Conservation (phyloP, 1,139 yeast genomes). For the Hanseniaspora uvarum region DNA sequence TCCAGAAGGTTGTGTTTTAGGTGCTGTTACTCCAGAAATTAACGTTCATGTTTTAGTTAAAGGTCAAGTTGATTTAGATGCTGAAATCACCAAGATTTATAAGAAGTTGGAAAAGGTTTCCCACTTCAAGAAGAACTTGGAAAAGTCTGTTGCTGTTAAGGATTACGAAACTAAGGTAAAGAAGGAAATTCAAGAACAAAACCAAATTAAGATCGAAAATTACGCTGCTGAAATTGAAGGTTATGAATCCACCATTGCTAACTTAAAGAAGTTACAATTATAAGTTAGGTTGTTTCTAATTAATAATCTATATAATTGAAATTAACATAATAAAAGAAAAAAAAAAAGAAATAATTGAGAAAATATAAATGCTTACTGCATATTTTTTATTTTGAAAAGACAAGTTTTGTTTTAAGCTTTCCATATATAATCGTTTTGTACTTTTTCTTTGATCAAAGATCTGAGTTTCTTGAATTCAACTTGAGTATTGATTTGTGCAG, state of each 20-base stretch:
- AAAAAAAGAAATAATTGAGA: not conserved
- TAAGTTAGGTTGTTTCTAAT: slow-evolving; percentile 26
- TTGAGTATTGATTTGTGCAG: slow-evolving; percentile 20
- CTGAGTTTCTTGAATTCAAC: slow-evolving; percentile 38
- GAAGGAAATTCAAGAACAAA: slow-evolving; percentile 68
- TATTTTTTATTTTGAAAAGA: not conserved
- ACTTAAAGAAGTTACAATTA: slow-evolving; percentile 62
- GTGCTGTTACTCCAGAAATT: slow-evolving; percentile 67
- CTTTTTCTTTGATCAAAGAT: slow-evolving; percentile 39
- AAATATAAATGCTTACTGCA: not conserved
- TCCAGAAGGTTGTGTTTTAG: slow-evolving; percentile 85
- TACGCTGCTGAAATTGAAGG: slow-evolving; percentile 80
- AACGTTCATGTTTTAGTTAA: slow-evolving; percentile 84
- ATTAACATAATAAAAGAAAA: too few relatives aligned
- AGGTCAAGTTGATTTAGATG: slow-evolving; percentile 88
- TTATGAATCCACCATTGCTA: slow-evolving; percentile 62
- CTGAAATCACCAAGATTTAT: slow-evolving; percentile 73
- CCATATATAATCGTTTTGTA: slow-evolving; percentile 36
- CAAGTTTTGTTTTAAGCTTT: too few relatives aligned
- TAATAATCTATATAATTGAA: not conserved
- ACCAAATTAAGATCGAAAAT: slow-evolving; percentile 57
- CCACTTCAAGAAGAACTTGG: slow-evolving; percentile 41
- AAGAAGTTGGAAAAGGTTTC: slow-evolving; percentile 57
- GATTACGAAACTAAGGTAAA: slow-evolving; percentile 84
- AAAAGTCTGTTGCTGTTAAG: slow-evolving; percentile 55